These are phyloP conservation scores for Coniosporium apollinis DNA, from an alignment of 495 filamentous ascomycete genomes.

Conservation along the genomic window DNA sequence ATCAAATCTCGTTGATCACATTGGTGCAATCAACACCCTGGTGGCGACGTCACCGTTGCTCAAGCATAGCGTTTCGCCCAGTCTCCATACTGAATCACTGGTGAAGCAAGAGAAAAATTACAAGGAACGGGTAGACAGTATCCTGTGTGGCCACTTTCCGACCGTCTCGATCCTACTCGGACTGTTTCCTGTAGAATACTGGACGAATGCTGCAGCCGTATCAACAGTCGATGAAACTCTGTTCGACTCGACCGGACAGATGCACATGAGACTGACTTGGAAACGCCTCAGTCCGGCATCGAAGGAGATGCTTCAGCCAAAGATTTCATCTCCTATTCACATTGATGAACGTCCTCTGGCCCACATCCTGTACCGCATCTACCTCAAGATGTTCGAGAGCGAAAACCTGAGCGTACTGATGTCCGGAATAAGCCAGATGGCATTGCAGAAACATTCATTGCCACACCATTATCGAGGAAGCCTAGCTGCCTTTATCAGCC, in stretches of 20 bases:
- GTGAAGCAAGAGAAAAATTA: slow-evolving; percentile 7
- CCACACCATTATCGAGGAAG: slow-evolving; percentile 26
- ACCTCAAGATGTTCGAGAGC: slow-evolving; percentile 27
- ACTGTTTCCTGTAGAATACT: slow-evolving; percentile 31
- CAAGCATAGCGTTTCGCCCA: slow-evolving; percentile 21
- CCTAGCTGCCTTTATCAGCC: slow-evolving; percentile 22
- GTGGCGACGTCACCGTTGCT: slow-evolving; percentile 32
- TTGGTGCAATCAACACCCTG: slow-evolving; percentile 33
- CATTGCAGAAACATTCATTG: background rate
- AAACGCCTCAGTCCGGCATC: slow-evolving; percentile 1
- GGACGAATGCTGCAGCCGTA: slow-evolving; percentile 22
- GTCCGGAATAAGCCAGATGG: slow-evolving; percentile 5
- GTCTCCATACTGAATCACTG: slow-evolving; percentile 31
- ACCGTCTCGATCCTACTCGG: slow-evolving; percentile 32
- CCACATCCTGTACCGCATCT: slow-evolving; percentile 21
- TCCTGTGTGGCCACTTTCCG: slow-evolving; percentile 27
- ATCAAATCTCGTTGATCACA: slow-evolving; percentile 33
- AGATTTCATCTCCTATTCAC: slow-evolving; percentile 3
- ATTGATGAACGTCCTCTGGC: slow-evolving; percentile 21
- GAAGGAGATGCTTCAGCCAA: slow-evolving; percentile 2
- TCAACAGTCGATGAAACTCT: slow-evolving; percentile 5
- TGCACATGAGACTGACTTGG: slow-evolving; percentile 7
- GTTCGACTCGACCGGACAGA: slow-evolving; percentile 2
- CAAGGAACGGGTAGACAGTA: slow-evolving; percentile 14
- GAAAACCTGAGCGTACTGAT: slow-evolving; percentile 15